Evolutionary conservation across 306 rosid genomes (phyloP), one percentile per base, ranked within the genome.

Genomic region (Trifolium dubium): DNA sequence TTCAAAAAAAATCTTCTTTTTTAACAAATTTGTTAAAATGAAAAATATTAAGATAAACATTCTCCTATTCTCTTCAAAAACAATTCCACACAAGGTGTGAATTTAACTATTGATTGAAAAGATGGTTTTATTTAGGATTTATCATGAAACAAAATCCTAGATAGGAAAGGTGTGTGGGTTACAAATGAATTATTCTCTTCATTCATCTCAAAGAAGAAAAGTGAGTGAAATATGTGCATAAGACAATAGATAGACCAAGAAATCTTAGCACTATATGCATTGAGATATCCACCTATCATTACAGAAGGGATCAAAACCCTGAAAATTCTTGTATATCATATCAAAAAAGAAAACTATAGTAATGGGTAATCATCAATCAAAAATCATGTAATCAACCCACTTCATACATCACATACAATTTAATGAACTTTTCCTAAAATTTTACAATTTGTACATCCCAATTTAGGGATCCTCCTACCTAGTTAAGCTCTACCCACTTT

Each of bases 401-500:
- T 69, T 73, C 64, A 66, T 65, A 43, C 19, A 32, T 2, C n/a
- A 74, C 44, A 32, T 67, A 35, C 49, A 49, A 31, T 69, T 40
- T 60, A 19, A 67, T 9, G 3, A 62, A 62, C 67, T 32, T 62
- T 71, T 40, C 51, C 65, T 72, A 62, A 41, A 44, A 62, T 12
- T 59, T 39, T 71, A 75, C 69, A 51, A 76, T 67, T 28, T 73
- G 55, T 74, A 64, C 69, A 83, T 66, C 19, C 31, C 58, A 37
- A 18, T 56, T 67, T 75, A 54, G 64, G 58, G 32, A 23, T 23
- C 23, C 69, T 73, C 65, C 66, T 62, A 54, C 69, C 80, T 56
- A 80, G 43, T 69, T 74, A 75, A 44, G 69, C 68, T 75, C 29
- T 81, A 81, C 84, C 31, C 55, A 64, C 81, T 75, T 5, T 8